Percentiles rank a stretch among this genome's conserved stretches.
Conservation (phyloP, 192 early-diverging fungal species). For the Backusella liffmaniae region DNA sequence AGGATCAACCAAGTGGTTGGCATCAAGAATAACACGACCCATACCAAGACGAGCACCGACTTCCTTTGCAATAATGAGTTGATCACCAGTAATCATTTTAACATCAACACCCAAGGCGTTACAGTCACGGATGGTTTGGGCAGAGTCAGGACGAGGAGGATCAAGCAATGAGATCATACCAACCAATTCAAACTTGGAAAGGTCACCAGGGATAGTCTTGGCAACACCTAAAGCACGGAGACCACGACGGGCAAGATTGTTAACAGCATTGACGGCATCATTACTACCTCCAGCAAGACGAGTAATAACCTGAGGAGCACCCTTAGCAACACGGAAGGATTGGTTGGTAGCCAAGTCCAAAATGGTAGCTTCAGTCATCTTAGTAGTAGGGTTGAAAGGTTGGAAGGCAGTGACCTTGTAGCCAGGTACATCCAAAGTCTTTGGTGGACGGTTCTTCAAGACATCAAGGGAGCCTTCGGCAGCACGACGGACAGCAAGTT, state of each 20-base stretch:
- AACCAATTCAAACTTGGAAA: constrained; percentile 73
- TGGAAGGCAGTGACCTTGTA: constrained; percentile 82
- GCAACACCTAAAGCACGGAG: constrained; percentile 67
- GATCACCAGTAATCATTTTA: constrained; percentile 96
- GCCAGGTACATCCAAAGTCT: constrained; percentile 73
- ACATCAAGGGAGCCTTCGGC: constrained; percentile 56
- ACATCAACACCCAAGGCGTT: constrained; percentile 77
- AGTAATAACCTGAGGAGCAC: constrained; percentile 92
- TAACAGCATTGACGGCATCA: constrained; percentile 82
- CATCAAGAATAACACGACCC: constrained; percentile 82
- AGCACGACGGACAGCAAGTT: constrained; percentile 80
- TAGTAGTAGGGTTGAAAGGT: constrained; percentile 87
- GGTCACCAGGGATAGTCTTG: constrained; percentile 58
- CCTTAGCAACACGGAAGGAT: constrained; percentile 89
- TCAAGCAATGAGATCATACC: constrained; percentile 87
- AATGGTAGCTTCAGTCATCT: constrained; percentile 85
- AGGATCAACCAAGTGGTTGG: constrained; percentile 68
- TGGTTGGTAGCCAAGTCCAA: constrained; percentile 63
- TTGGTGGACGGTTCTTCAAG: constrained; percentile 35
- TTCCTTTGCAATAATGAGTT: constrained; percentile 88
- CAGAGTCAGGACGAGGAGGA: constrained; percentile 84
- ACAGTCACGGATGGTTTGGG: constrained; percentile 82
- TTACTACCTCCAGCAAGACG: constrained; percentile 78
- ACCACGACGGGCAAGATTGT: constrained; percentile 81
- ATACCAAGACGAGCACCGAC: constrained; percentile 85